A percentile compares a stretch with the other conserved stretches of the same genome.
Evolutionary conservation across 257 asterid species (phyloP).

Genomic region (Solanum appendiculatum): DNA sequence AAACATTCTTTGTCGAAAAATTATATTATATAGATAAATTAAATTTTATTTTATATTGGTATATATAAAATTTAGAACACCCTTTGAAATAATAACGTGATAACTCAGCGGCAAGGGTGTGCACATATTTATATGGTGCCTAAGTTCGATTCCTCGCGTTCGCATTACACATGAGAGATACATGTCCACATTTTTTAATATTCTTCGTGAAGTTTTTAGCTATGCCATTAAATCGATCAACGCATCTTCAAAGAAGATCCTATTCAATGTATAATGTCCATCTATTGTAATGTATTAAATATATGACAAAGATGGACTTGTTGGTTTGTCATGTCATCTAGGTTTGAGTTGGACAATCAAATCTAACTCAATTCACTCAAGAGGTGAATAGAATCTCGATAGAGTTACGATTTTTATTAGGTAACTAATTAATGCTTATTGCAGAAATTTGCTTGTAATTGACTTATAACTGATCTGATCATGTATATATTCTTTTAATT

Average conservation of each 20-base stretch:
- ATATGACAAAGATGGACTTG: background rate
- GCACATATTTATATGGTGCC: no score
- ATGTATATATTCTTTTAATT: background rate
- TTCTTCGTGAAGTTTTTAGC: no score
- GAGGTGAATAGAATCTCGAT: background rate
- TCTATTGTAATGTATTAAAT: background rate
- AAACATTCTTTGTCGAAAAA: fast-evolving
- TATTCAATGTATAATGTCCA: background rate
- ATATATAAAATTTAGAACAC: no score
- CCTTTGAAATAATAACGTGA: no score
- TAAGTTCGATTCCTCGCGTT: no score
- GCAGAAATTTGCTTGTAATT: background rate
- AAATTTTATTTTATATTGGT: no score
- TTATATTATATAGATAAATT: no score
- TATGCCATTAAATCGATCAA: no score
- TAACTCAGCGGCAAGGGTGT: no score
- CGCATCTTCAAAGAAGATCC: background rate
- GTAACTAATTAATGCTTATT: background rate
- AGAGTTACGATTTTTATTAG: background rate
- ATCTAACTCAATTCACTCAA: background rate
- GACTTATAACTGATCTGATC: background rate
- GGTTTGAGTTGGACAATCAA: background rate
- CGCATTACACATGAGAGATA: no score
- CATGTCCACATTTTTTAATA: no score
- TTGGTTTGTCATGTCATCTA: background rate